phyloP scores from a whole-genome alignment of 768 basidiomycete genomes.

The Rhodotorula paludigena region DNA sequence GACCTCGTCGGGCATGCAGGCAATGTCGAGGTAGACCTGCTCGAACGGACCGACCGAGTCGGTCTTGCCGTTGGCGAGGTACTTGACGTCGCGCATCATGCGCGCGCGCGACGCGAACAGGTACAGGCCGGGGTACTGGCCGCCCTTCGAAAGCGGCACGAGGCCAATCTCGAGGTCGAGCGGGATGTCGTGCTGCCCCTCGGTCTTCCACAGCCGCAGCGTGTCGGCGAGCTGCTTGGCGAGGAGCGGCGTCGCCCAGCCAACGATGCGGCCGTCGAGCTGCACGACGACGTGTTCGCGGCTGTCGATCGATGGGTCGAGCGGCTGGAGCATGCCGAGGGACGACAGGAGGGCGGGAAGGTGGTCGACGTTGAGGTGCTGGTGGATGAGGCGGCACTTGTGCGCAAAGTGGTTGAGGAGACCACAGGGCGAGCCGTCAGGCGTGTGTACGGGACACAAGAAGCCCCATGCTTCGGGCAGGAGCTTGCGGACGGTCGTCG shows the following conservation, averaged over 20 bases:
- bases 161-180: conserved; percentile 90
- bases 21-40: conserved; percentile 99
- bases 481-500: conserved; percentile 91
- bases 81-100: conserved; percentile 98
- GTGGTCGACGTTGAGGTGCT: conserved; percentile 59
- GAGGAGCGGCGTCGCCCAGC: conserved; percentile 75
- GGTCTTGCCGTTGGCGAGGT: conserved; percentile 71
- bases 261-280: conserved; percentile 90
- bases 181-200: conserved; percentile 71
- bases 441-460: conserved; percentile 96
- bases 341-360: conserved; percentile 74
- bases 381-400: conserved; percentile 83
- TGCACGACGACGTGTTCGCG: conserved; percentile 78
- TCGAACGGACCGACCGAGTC: conserved; percentile 95
- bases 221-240: conserved; percentile 75
- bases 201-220: conserved; percentile 91
- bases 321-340: conserved; percentile 91
- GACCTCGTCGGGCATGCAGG: conserved; percentile 81
- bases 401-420: conserved; percentile 93
- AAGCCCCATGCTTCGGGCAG: conserved; percentile 99
- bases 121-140: conserved; percentile 94
- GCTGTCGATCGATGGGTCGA: conserved; percentile 74
- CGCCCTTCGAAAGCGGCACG: conserved; percentile 81
- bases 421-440: conserved; percentile 96
- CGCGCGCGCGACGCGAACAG: conserved; percentile 78